Conservation (phyloP, 176 grass and related monocot genomes). For the Carex pumila region DNA sequence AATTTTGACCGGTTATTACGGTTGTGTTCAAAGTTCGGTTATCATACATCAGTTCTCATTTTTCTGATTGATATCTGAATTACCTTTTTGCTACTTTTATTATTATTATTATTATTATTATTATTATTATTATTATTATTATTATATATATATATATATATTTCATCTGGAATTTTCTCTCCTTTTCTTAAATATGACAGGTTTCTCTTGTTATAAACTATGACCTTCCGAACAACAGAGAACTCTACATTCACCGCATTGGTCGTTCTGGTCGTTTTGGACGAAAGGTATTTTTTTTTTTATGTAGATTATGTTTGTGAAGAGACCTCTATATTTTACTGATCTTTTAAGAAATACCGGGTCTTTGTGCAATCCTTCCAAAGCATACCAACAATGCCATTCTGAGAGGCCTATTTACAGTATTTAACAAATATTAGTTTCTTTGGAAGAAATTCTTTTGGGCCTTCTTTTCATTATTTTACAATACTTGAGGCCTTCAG, state of each 20-base stretch:
- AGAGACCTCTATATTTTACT: background rate
- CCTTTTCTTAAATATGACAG: conserved; percentile 29
- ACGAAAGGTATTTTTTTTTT: conserved; percentile 60
- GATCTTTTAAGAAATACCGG: background rate
- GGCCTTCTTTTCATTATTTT: background rate
- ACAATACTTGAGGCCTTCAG: background rate
- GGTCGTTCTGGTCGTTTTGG: conserved; percentile 93
- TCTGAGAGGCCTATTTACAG: background rate
- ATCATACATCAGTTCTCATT: background rate
- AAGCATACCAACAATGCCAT: background rate
- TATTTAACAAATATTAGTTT: background rate
- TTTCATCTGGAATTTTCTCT: background rate
- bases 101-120: too few species aligned
- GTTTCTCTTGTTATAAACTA: conserved; percentile 99
- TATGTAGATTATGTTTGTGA: background rate
- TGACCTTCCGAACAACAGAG: conserved; percentile 94
- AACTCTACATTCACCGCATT: conserved; percentile 97
- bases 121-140: too few species aligned
- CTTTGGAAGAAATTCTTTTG: background rate
- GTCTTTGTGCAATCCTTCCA: background rate
- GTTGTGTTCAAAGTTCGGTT: background rate
- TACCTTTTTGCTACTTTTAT: background rate
- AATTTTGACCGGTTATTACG: background rate
- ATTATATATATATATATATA: too few species aligned
- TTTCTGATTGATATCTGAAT: background rate